Evolutionary conservation across 768 basidiomycete genomes (phyloP).

Genomic region (Hericium coralloides): DNA sequence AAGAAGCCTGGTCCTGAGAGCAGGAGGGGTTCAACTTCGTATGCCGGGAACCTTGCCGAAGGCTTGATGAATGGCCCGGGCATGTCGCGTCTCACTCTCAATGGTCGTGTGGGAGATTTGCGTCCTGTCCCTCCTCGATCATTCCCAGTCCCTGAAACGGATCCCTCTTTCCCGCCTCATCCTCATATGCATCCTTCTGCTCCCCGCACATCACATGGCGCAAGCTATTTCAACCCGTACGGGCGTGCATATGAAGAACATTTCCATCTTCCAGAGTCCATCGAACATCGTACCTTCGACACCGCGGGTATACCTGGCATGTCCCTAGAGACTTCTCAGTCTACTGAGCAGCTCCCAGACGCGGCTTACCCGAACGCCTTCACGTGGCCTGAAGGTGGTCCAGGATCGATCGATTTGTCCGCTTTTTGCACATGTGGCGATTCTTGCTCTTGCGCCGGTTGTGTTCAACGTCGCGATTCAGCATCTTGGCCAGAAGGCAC

Average conservation of each 20-base stretch:
- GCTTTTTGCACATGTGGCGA: conserved; percentile 12
- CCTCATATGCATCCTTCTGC: conserved; percentile 24
- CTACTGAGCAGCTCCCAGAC: neutral
- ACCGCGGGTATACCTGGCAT: neutral
- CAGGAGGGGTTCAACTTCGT: neutral
- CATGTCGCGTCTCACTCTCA: neutral
- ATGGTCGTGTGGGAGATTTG: conserved; percentile 22
- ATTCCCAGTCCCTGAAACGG: neutral
- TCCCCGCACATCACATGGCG: conserved; percentile 30
- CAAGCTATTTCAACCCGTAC: conserved; percentile 55
- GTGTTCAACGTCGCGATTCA: conserved; percentile 11
- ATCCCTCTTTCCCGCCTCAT: neutral
- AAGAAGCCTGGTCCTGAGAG: neutral
- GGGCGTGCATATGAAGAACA: conserved; percentile 51
- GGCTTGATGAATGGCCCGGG: neutral
- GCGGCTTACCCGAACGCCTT: too few relatives aligned
- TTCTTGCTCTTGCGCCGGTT: conserved; percentile 9
- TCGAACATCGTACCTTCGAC: neutral
- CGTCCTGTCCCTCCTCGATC: conserved; percentile 64
- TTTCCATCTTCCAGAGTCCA: conserved; percentile 26
- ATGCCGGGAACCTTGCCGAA: neutral
- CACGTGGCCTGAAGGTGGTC: too few relatives aligned
- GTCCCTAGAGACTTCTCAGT: neutral
- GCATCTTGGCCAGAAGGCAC: conserved; percentile 7
- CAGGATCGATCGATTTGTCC: neutral